Base-by-base conservation (phyloP, 768 basidiomycete genomes). In the Boletus subcaerulescens region DNA sequence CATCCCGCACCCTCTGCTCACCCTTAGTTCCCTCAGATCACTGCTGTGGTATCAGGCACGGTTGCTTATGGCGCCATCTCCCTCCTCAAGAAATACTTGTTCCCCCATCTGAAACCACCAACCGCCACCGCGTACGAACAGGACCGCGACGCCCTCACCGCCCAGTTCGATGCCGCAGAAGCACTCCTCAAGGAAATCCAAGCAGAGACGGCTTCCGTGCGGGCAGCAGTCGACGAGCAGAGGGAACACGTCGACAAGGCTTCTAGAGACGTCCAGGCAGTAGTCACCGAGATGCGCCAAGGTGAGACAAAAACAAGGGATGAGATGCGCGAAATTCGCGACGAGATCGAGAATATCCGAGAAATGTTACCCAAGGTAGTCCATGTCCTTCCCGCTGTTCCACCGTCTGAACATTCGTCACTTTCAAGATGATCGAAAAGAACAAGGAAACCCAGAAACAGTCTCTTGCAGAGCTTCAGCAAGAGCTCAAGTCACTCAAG, bases 401-500 rank as follows among this genome's bases (percentile, higher is more conserved):
- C 41, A 4, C 26, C 3, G n/a, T 57, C 49, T 52, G 5, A 67
- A 36, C 26, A 5, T 13, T 35, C 6, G 13, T 2, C 15, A 13
- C 32, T 13, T 26, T 38, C 50, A 59, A 98, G 95, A 91, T 98
- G 90, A 87, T 97, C 50, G 92, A 97, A 52, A 94, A 91, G 74
- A 91, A 88, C 67, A 91, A 93, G 68, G 87, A 92, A 51, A 80
- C 82, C 14, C 93, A 97, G 71, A 80, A 83, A 20, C 84, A 88
- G 56, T 91, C 93, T 2, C 77, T 98, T 14, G 74, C 80, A 50
- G 96, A 98, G 62, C 78, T 98, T 13, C 94, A 97, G 63, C 86
- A 93, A 61, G 96, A 98, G 67, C 80, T 98, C 64, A 93, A 94
- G 66, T 98, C 95, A 0, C 76, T 98, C 57, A 98, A 98, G 70